Evolutionary conservation across 2,329 filamentous ascomycete genomes (phyloP), one percentile per base, ranked within the genome.

Genomic region (Alternaria angustiovoidea): DNA sequence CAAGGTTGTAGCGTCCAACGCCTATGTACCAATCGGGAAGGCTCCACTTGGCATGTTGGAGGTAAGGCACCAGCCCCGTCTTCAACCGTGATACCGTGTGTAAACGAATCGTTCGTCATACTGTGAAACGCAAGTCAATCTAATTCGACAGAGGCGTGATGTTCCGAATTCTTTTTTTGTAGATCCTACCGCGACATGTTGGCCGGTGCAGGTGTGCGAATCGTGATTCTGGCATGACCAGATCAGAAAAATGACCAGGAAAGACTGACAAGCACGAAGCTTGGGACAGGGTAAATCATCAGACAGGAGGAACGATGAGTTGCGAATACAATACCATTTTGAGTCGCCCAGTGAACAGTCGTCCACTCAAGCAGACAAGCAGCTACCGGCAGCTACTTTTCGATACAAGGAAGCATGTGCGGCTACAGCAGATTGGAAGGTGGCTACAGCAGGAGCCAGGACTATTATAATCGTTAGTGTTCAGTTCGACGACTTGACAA

Each of bases 21-120:
- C 71, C 68, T 70, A 67, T 65, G 54, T 61, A 65, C 72, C 67
- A 59, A 70, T 69, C 65, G 65, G 69, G 69, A 65, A 67, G 54
- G 63, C 60, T 63, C 61, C 61, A 57, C 60, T 64, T 59, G 62
- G 63, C 68, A 67, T 59, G 57, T 43, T 44, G 52, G 46, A 60
- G 24, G 62, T 61, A 52, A 64, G 55, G 60, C 58, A 56, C 47
- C 47, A 51, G 28, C 53, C 51, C 41, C 47, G 48, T 61, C 61
- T 41, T 52, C 59, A 30, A 52, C 30, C 55, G 52, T 42, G 28
- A 28, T 38, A 55, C 63, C 57, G 61, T 66, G 63, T 65, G 64
- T 64, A 61, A 69, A 67, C 65, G 51, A 54, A 48, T 59, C 49
- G 62, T 64, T 64, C 62, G 67, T 69, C 59, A 57, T 54, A 51